These are phyloP conservation scores for Herpetomonas samuelpessoai DNA, from an alignment of 208 protist genomes.

Conservation along the genomic window DNA sequence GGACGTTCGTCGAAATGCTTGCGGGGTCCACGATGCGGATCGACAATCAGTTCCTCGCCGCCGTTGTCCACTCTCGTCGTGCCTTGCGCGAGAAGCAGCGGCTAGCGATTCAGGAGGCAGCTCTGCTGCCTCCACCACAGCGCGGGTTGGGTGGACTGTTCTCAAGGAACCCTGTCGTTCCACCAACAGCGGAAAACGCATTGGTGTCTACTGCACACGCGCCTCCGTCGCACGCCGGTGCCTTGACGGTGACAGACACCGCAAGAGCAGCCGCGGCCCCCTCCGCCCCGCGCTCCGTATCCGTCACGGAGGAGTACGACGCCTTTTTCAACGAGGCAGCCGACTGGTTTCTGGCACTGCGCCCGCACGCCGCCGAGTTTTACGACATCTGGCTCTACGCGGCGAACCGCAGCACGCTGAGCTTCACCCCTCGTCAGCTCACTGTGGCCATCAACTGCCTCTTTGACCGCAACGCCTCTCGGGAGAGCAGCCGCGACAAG, in stretches of 20 bases:
- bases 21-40: constrained; percentile 39
- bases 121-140: background rate
- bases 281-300: background rate
- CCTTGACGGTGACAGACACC: background rate
- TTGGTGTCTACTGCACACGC: no score
- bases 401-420: constrained; percentile 39
- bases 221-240: background rate
- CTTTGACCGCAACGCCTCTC: constrained; percentile 42
- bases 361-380: constrained; percentile 53
- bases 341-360: constrained; percentile 68
- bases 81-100: background rate
- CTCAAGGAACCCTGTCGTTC: no score
- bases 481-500: constrained; percentile 21
- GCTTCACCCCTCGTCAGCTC: constrained; percentile 21
- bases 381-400: constrained; percentile 61
- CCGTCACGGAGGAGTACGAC: constrained; percentile 23
- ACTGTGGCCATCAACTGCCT: constrained; percentile 43
- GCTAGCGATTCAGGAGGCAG: background rate
- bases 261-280: background rate
- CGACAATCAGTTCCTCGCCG: constrained; percentile 36
- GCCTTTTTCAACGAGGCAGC: constrained; percentile 57
- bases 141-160: no score
- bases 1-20: constrained; percentile 55
- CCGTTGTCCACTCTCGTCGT: constrained; percentile 10
- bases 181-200: no score